phyloP scores from a whole-genome alignment of 306 rosid genomes.

The Casuarina equisetifolia region DNA sequence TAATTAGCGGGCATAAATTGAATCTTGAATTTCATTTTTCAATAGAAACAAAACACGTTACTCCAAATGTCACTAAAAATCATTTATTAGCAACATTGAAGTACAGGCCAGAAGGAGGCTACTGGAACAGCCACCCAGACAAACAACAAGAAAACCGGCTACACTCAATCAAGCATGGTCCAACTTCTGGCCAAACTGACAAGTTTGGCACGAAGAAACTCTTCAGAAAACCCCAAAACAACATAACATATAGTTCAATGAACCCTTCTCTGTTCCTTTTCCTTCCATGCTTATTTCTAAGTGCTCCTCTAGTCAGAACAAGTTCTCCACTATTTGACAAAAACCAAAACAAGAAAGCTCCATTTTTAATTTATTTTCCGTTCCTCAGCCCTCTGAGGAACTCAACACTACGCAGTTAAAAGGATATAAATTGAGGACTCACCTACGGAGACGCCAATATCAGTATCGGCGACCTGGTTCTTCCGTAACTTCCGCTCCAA shows the following conservation, averaged over 20 bases:
- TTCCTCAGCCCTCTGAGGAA: not conserved
- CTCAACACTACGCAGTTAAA: not conserved
- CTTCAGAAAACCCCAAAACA: not conserved
- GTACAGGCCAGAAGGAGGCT: not conserved
- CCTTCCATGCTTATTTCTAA: not conserved
- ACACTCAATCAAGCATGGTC: not conserved
- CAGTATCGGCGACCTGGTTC: slow-evolving; percentile 99
- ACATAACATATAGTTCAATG: not conserved
- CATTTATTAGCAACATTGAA: slow-evolving; percentile 5
- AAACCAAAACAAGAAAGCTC: slow-evolving; percentile 3
- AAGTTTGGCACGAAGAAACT: not conserved
- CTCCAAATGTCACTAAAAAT: not conserved
- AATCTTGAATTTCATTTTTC: not conserved
- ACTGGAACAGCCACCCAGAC: not conserved
- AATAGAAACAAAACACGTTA: not conserved
- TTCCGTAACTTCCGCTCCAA: slow-evolving; percentile 98
- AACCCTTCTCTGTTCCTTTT: not conserved
- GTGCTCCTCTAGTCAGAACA: not conserved
- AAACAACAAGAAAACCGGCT: not conserved
- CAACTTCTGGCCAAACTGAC: not conserved
- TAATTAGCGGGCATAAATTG: not conserved
- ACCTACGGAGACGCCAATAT: slow-evolving; percentile 98
- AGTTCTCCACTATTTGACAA: slow-evolving; percentile 3
- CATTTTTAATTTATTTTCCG: not conserved
- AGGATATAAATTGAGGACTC: slow-evolving; percentile 28